Evolutionary conservation across 441 rosid genomes (phyloP).

Genomic region (Euphorbia celastroides): DNA sequence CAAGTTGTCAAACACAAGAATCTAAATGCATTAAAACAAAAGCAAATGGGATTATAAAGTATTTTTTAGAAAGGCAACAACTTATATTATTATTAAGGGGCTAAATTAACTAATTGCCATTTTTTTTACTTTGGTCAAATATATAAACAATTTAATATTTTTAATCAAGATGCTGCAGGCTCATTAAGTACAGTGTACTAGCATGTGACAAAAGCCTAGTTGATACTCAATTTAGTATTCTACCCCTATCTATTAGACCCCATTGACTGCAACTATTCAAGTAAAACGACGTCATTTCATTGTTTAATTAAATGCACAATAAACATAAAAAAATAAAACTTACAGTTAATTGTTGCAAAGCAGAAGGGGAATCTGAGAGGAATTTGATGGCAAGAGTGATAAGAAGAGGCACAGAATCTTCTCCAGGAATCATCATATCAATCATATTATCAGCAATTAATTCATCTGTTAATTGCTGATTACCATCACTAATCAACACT

Average conservation of each 20-base stretch:
- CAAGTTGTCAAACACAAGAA: background rate
- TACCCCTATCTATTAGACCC: slow-evolving; percentile 12
- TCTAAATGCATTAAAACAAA: background rate
- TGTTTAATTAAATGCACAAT: too few relatives aligned
- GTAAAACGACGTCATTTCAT: background rate
- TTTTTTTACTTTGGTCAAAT: background rate
- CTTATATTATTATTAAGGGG: too few relatives aligned
- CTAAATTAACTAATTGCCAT: too few relatives aligned
- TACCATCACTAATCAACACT: slow-evolving; percentile 52
- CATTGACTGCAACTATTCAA: background rate
- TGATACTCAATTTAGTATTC: slow-evolving; percentile 2
- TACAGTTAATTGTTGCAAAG: slow-evolving; percentile 70
- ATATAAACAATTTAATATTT: too few relatives aligned
- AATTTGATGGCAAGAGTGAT: slow-evolving; percentile 83
- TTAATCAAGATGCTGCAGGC: background rate
- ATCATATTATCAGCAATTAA: slow-evolving; percentile 83
- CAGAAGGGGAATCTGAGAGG: slow-evolving; percentile 78
- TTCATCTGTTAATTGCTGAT: slow-evolving; percentile 53
- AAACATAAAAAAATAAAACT: background rate
- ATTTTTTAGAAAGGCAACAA: too few relatives aligned
- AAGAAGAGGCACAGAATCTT: slow-evolving; percentile 92
- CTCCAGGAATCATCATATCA: slow-evolving; percentile 99
- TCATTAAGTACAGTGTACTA: background rate
- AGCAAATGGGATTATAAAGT: too few relatives aligned
- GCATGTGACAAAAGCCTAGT: slow-evolving; percentile 6